Conservation (phyloP, 2,329 filamentous ascomycete genomes). For the Sporothrix protearum region DNA sequence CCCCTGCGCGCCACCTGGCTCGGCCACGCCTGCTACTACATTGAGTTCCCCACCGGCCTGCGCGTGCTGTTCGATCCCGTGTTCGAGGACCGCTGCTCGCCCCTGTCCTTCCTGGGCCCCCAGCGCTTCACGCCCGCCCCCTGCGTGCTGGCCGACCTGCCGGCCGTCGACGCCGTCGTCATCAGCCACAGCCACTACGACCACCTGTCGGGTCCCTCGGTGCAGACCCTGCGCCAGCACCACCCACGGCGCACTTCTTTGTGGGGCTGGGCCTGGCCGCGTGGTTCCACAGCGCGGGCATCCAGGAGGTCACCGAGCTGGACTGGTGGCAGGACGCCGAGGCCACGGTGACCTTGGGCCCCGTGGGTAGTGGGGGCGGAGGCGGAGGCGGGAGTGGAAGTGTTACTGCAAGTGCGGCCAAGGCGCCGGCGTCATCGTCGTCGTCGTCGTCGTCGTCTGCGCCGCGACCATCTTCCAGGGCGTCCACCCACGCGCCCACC, state of each 20-base stretch:
- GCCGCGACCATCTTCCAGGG: not conserved
- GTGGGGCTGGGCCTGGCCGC: slow-evolving; percentile 76
- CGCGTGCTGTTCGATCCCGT: slow-evolving; percentile 92
- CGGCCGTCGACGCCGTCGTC: slow-evolving; percentile 69
- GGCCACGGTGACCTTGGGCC: slow-evolving; percentile 51
- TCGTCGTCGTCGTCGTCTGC: not conserved
- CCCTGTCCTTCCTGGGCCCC: slow-evolving; percentile 64
- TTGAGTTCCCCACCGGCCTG: slow-evolving; percentile 82
- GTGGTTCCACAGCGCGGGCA: slow-evolving; percentile 72
- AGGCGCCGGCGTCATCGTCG: not conserved
- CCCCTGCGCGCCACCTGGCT: slow-evolving; percentile 83
- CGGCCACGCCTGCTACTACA: slow-evolving; percentile 88
- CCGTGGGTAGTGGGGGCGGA: slow-evolving; percentile 15
- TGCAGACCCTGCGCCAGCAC: slow-evolving; percentile 64
- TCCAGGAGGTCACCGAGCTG: slow-evolving; percentile 77
- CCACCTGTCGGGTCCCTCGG: slow-evolving; percentile 74
- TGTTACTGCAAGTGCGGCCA: too few relatives aligned
- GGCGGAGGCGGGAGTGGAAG: too few relatives aligned
- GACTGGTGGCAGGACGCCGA: slow-evolving; percentile 93
- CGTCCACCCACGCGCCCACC: not conserved
- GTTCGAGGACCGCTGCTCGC: slow-evolving; percentile 82
- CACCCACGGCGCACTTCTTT: slow-evolving; percentile 85
- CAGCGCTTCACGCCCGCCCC: slow-evolving; percentile 75
- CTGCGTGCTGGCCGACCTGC: slow-evolving; percentile 74
- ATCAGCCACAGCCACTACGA: slow-evolving; percentile 94